A percentile compares a stretch with the other conserved stretches of the same genome.
phyloP scores from a whole-genome alignment of 257 asterid genomes.

The Solanum megistacrolobum region DNA sequence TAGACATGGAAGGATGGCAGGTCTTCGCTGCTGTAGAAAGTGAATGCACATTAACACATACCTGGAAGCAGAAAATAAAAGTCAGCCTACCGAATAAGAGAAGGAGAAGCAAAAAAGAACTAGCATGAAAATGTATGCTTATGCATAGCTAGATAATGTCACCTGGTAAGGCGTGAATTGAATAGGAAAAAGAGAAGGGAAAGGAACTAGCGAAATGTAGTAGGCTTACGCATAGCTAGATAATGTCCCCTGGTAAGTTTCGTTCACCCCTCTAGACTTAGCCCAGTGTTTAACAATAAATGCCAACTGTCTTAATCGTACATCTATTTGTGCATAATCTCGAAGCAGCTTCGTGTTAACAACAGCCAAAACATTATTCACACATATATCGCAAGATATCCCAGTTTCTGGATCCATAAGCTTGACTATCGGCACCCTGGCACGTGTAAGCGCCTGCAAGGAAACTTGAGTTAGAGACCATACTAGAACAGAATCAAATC shows the following conservation, averaged over 20 bases:
- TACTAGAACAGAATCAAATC: neutral
- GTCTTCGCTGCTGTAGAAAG: slow-evolving; percentile 88
- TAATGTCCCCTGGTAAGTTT: slow-evolving; percentile 88
- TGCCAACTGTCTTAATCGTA: slow-evolving; percentile 77
- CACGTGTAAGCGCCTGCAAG: slow-evolving; percentile 90
- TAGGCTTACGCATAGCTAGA: slow-evolving; percentile 93
- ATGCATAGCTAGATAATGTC: slow-evolving; percentile 94
- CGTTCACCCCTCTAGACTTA: slow-evolving; percentile 79
- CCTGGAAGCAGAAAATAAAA: slow-evolving; percentile 39
- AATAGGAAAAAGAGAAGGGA: neutral
- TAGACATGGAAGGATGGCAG: slow-evolving; percentile 93
- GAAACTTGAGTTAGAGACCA: slow-evolving; percentile 3
- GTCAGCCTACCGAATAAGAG: slow-evolving; percentile 2
- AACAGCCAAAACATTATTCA: slow-evolving; percentile 87
- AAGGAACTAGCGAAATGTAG: neutral
- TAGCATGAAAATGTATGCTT: slow-evolving; percentile 15
- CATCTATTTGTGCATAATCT: slow-evolving; percentile 81
- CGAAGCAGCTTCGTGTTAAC: slow-evolving; percentile 82
- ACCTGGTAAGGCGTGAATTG: slow-evolving; percentile 46
- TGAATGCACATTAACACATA: slow-evolving; percentile 96
- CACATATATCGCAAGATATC: slow-evolving; percentile 82
- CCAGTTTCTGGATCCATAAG: slow-evolving; percentile 93
- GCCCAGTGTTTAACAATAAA: slow-evolving; percentile 98
- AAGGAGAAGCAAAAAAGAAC: neutral
- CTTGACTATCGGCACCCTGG: slow-evolving; percentile 94